Evolutionary conservation across 352 stramenopile species (phyloP).

Genomic region (Phytopythium mirpurense): DNA sequence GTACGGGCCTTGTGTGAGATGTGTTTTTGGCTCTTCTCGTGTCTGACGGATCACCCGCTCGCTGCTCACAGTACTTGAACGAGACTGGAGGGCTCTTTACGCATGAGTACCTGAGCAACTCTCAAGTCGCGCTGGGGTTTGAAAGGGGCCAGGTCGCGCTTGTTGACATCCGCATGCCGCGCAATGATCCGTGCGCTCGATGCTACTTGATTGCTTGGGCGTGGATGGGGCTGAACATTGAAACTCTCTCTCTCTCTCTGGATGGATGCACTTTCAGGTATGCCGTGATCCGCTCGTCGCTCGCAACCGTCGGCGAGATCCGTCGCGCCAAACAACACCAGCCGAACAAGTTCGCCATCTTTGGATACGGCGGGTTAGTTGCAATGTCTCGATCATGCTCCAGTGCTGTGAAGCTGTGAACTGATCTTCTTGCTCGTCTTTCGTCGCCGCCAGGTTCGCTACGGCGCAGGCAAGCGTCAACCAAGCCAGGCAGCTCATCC

Average conservation of each 20-base stretch:
- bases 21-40: neutral
- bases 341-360: constrained; percentile 47
- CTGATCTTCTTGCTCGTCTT: neutral
- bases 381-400: neutral
- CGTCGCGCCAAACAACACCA: constrained; percentile 38
- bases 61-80: constrained; percentile 23
- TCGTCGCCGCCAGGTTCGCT: constrained; percentile 9
- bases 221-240: neutral
- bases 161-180: constrained; percentile 59
- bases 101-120: constrained; percentile 57
- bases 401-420: too few relatives aligned
- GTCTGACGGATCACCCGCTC: neutral
- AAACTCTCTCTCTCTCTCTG: too few relatives aligned
- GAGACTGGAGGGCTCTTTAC: constrained; percentile 56
- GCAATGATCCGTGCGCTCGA: constrained; percentile 30
- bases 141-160: constrained; percentile 54
- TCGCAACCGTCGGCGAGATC: constrained; percentile 49
- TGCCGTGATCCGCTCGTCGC: constrained; percentile 35
- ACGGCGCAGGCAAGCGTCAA: constrained; percentile 8
- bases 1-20: constrained; percentile 2
- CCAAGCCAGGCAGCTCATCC: neutral
- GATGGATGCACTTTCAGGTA: constrained; percentile 25
- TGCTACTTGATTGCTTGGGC: neutral
- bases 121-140: constrained; percentile 62
- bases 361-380: constrained; percentile 58